Percentiles rank a stretch among this genome's conserved stretches.
Conservation (phyloP, 2,329 filamentous ascomycete species). For the Calonectria honghensis region DNA sequence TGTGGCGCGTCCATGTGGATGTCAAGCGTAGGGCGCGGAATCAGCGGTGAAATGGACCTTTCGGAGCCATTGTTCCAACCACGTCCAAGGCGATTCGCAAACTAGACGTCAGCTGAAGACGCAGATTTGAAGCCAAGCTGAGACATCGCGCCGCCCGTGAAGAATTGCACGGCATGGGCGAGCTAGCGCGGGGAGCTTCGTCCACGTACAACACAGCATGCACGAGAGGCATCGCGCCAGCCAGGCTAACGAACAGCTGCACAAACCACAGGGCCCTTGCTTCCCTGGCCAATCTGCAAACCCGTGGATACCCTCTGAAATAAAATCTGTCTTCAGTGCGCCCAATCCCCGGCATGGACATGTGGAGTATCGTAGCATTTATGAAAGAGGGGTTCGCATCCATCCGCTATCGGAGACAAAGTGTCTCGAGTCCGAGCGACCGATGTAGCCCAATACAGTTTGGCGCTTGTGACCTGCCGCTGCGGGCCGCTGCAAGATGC, state of each 20-base stretch:
- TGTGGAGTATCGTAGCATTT: not conserved
- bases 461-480: conserved; percentile 5
- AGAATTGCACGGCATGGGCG: not conserved
- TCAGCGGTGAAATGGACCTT: not conserved
- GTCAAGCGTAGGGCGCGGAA: conserved; percentile 5
- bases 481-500: conserved; percentile 21
- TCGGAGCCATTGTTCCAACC: not conserved
- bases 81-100: not conserved
- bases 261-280: not conserved
- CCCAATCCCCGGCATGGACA: not conserved
- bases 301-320: not conserved
- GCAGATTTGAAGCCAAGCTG: not conserved
- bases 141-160: not conserved
- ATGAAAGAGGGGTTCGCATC: not conserved
- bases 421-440: not conserved
- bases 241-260: not conserved
- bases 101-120: not conserved
- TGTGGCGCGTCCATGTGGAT: not conserved
- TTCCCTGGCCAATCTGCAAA: not conserved
- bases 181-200: not conserved
- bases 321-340: not conserved
- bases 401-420: conserved; percentile 12
- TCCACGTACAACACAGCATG: not conserved
- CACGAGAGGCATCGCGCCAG: not conserved
- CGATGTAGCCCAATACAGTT: conserved; percentile 5